Base-by-base conservation (phyloP, 331 rosid genomes). In the Telfairia occidentalis region DNA sequence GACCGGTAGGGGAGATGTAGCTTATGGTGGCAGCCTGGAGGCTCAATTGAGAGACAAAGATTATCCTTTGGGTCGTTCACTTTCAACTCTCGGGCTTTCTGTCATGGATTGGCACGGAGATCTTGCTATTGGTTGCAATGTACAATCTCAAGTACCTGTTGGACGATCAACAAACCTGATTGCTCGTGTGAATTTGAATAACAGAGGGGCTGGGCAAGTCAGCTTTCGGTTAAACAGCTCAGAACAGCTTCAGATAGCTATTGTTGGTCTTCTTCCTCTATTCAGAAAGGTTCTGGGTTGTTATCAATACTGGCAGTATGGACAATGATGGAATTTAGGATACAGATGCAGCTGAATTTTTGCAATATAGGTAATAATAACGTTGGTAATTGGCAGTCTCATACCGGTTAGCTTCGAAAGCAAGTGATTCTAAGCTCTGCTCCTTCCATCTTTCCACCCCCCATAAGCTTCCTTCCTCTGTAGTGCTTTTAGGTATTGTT, bases 101-200 rank as follows among this genome's bases (percentile, higher is more conserved):
- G 84, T 94, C 64, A 94, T 94, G 98, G 98, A 94, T 84, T 94
- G 98, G 98, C 97, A 91, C 28, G 98, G 98, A 23, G 98, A 94
- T 78, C 98, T 91, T 84, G 96, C 96, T 34, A 71, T 94, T 72
- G 97, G 97, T 70, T 89, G 91, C 84, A 94, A 91, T 71, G 18
- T 94, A 76, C 98, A 94, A 80, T 86, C 97, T 38, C 98, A 91
- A 79, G 85, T 90, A 77, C 97, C 98, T 0, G 73, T 94, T 40
- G 98, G 97, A 67, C 86, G 96, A 35, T 67, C 86, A 76, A 83
- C 97, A 35, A 91, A 88, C 79, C 80, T 94, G 73, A 80, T 94
- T 80, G 93, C 86, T 24, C 91, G 96, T 19, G 89, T 87, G 75
- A 94, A 88, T 87, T 34, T 94, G 86, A 94, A 91, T 81, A 91